Evolutionary conservation across 345 rosid species (phyloP).

Genomic region (Euphorbia pulcherrima): DNA sequence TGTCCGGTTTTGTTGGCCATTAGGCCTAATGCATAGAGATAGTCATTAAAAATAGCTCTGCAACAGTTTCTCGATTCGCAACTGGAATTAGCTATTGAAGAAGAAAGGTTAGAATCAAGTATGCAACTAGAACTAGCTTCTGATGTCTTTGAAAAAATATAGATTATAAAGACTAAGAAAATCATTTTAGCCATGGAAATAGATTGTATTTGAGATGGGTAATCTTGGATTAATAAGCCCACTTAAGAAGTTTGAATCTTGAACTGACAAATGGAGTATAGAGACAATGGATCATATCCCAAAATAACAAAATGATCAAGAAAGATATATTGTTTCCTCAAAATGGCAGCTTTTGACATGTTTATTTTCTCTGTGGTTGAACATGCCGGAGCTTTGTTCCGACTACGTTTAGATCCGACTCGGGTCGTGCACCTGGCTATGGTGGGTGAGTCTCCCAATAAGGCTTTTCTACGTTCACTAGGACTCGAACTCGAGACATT

Average conservation of each 20-base stretch:
- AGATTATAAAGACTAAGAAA: slow-evolving; percentile 9
- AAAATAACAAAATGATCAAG: background rate
- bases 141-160: slow-evolving; percentile 5
- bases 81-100: slow-evolving; percentile 12
- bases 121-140: slow-evolving; percentile 24
- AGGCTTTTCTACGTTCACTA: no score
- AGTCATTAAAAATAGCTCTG: slow-evolving; percentile 28
- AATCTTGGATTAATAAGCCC: background rate
- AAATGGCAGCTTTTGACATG: background rate
- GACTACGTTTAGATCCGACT: no score
- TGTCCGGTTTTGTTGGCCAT: slow-evolving; percentile 35
- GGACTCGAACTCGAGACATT: no score
- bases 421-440: no score
- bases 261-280: background rate
- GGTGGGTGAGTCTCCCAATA: no score
- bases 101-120: slow-evolving; percentile 26
- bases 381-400: no score
- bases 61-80: slow-evolving; percentile 34
- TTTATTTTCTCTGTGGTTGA: no score
- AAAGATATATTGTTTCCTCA: background rate
- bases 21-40: slow-evolving; percentile 39
- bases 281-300: background rate
- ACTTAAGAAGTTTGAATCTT: background rate
- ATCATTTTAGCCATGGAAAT: slow-evolving; percentile 1
- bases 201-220: background rate